A percentile compares a stretch with the other conserved stretches of the same genome.
These are phyloP conservation scores for Helenozyma baotianmanensis DNA, from an alignment of 805 yeast species.

Conservation along the genomic window DNA sequence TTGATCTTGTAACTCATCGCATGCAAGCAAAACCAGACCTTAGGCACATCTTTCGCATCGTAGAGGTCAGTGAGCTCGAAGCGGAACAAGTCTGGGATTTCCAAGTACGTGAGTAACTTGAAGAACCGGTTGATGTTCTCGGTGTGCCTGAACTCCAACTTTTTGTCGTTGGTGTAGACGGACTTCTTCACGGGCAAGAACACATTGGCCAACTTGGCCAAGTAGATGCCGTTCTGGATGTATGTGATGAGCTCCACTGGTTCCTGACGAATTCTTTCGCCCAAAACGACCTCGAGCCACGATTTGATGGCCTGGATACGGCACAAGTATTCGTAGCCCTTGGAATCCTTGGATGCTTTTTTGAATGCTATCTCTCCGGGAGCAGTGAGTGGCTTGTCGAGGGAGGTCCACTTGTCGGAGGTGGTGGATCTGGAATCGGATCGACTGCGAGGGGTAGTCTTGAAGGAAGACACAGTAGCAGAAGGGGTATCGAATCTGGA, in stretches of 20 bases:
- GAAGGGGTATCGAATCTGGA: conserved; percentile 37
- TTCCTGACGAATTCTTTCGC: conserved; percentile 50
- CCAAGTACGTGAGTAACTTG: conserved; percentile 59
- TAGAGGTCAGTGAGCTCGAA: conserved; percentile 92
- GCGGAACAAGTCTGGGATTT: conserved; percentile 80
- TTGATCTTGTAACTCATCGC: conserved; percentile 76
- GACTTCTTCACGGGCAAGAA: conserved; percentile 62
- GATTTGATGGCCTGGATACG: conserved; percentile 75
- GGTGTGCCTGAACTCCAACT: conserved; percentile 80
- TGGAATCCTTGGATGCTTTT: conserved; percentile 21
- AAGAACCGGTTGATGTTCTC: conserved; percentile 88
- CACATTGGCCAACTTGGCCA: conserved; percentile 72
- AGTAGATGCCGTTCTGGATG: conserved; percentile 76
- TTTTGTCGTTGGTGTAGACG: conserved; percentile 50
- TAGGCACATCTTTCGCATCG: conserved; percentile 88
- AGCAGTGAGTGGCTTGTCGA: background rate
- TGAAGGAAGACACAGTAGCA: conserved; percentile 40
- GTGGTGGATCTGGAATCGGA: background rate
- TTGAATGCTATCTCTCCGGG: background rate
- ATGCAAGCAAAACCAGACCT: conserved; percentile 89
- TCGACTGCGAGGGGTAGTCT: conserved; percentile 19
- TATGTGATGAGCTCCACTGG: conserved; percentile 59
- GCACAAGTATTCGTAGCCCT: conserved; percentile 71
- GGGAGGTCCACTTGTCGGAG: background rate
- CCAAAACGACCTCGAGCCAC: conserved; percentile 68